These are phyloP conservation scores for Tulasnella sp. DNA, from an alignment of 768 basidiomycete genomes.

Conservation along the genomic window DNA sequence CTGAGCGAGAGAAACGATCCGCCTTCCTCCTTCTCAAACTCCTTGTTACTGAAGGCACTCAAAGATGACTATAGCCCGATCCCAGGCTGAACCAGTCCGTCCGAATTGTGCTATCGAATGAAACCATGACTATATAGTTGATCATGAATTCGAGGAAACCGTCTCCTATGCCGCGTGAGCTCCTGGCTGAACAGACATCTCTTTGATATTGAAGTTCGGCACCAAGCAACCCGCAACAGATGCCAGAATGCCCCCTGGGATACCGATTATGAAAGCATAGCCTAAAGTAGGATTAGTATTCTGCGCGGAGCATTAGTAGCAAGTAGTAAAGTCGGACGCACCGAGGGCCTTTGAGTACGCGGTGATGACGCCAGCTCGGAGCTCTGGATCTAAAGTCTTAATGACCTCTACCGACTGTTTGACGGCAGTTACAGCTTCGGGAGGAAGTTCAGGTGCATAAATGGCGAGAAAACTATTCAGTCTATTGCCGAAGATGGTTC, in stretches of 20 bases:
- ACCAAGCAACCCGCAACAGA: slow-evolving; percentile 16
- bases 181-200: slow-evolving; percentile 11
- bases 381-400: slow-evolving; percentile 20
- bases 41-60: background rate
- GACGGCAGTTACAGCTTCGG: slow-evolving; percentile 15
- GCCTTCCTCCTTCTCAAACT: slow-evolving; percentile 1
- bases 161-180: background rate
- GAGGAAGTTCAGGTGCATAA: slow-evolving; percentile 20
- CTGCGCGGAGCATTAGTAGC: background rate
- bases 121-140: too few species aligned
- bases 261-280: slow-evolving; percentile 10
- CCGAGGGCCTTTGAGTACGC: slow-evolving; percentile 17
- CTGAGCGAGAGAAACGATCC: slow-evolving; percentile 1
- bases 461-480: slow-evolving; percentile 22
- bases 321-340: background rate
- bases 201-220: slow-evolving; percentile 25
- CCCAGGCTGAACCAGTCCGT: too few species aligned
- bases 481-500: slow-evolving; percentile 20
- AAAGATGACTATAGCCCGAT: background rate
- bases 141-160: background rate
- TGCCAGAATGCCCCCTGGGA: slow-evolving; percentile 7
- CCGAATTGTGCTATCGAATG: too few species aligned
- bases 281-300: background rate
- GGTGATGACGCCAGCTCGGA: slow-evolving; percentile 8
- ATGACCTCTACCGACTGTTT: slow-evolving; percentile 23